Evolutionary conservation across 805 yeast species (phyloP).

Genomic region (Yueomyces sinensis): DNA sequence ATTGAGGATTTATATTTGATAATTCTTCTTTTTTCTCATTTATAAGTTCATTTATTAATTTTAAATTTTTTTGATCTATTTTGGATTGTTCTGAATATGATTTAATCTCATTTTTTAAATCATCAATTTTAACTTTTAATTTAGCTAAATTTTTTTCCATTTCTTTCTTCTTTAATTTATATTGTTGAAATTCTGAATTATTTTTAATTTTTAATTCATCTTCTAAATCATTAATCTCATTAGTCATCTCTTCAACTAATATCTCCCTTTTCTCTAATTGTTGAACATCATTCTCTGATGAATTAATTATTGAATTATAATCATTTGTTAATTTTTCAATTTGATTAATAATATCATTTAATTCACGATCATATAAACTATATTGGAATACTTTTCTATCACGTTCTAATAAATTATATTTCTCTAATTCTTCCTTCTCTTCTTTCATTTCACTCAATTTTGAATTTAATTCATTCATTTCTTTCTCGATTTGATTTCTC

Average conservation of each 20-base stretch:
- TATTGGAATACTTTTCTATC: conserved; percentile 61
- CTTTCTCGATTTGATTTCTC: conserved; percentile 59
- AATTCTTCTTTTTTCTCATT: conserved; percentile 27
- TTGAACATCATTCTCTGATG: conserved; percentile 39
- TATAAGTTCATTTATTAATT: conserved; percentile 20
- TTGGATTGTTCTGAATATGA: conserved; percentile 22
- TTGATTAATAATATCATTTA: conserved; percentile 43
- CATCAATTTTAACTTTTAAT: conserved; percentile 33
- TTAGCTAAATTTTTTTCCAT: conserved; percentile 35
- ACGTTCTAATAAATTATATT: conserved; percentile 54
- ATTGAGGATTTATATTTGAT: conserved; percentile 27
- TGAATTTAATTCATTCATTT: conserved; percentile 54
- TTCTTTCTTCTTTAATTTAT: conserved; percentile 37
- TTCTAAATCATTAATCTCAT: conserved; percentile 32
- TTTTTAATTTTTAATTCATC: conserved; percentile 36
- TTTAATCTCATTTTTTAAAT: conserved; percentile 26
- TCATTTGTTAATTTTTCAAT: conserved; percentile 49
- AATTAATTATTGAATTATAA: conserved; percentile 36
- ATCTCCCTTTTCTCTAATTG: conserved; percentile 52
- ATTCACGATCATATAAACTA: conserved; percentile 65
- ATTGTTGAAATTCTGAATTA: conserved; percentile 43
- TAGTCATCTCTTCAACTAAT: conserved; percentile 31
- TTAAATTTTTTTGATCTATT: conserved; percentile 15
- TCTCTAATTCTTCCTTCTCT: conserved; percentile 64
- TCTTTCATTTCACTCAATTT: conserved; percentile 66